Conservation (phyloP, 495 filamentous ascomycete species). For the Paragyromitra xinjiangensis region DNA sequence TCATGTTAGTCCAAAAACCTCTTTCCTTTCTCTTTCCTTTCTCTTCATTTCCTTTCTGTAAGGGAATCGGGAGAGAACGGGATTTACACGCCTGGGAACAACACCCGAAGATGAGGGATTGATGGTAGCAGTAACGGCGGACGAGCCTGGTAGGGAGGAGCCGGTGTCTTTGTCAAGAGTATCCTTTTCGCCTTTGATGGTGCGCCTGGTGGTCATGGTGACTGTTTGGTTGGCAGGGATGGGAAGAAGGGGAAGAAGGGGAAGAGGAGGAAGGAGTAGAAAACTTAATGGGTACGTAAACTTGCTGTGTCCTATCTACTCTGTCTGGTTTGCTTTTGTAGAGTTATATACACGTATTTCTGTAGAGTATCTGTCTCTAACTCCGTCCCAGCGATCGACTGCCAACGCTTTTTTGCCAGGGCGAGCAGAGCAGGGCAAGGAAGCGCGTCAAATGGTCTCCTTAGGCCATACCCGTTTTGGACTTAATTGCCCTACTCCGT, state of each 20-base stretch:
- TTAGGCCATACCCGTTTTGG: conserved; percentile 34
- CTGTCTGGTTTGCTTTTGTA: background rate
- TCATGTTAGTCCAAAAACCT: conserved; percentile 6
- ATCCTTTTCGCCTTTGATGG: conserved; percentile 65
- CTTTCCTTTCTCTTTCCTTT: background rate
- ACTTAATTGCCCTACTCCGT: conserved; percentile 39
- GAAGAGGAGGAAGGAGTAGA: background rate
- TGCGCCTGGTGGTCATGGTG: conserved; percentile 70
- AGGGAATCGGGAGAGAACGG: conserved; percentile 3
- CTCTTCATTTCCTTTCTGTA: background rate
- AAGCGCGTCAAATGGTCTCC: background rate
- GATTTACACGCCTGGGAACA: conserved; percentile 72
- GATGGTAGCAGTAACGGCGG: background rate
- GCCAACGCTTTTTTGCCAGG: conserved; percentile 2
- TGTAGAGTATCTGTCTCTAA: background rate
- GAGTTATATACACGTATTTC: background rate
- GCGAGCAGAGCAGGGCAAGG: background rate
- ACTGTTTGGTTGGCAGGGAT: background rate
- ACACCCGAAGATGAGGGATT: conserved; percentile 65
- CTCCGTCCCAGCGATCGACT: background rate
- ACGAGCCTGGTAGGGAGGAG: background rate
- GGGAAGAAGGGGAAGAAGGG: background rate
- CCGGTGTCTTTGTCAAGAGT: conserved; percentile 64
- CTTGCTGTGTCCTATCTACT: conserved; percentile 2
- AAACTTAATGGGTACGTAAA: background rate